Conservation (phyloP, 257 asterid species). For the Capsicum pubescens region DNA sequence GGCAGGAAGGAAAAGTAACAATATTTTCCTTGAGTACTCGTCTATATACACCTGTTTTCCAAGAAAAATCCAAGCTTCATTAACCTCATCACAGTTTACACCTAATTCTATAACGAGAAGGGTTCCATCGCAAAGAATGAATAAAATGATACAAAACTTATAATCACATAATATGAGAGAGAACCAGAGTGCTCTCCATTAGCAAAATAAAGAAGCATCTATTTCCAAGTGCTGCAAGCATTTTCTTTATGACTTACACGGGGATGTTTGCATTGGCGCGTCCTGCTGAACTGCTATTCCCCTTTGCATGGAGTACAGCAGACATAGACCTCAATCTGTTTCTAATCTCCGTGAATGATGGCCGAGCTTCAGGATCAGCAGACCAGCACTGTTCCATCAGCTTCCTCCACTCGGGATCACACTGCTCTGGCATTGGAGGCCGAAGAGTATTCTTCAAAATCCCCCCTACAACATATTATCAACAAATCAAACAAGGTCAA, state of each 20-base stretch:
- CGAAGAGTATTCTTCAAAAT: constrained; percentile 73
- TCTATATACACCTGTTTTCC: constrained; percentile 20
- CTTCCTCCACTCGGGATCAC: constrained; percentile 70
- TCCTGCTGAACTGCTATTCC: constrained; percentile 30
- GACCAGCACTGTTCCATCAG: constrained; percentile 84
- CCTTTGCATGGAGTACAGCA: constrained; percentile 46
- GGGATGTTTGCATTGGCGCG: constrained; percentile 42
- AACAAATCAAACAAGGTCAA: constrained; percentile 16
- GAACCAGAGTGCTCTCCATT: neutral
- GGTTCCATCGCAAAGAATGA: constrained; percentile 12
- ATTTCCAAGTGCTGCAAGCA: neutral
- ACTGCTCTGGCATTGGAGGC: constrained; percentile 64
- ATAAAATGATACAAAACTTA: constrained; percentile 23
- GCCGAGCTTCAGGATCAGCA: constrained; percentile 58
- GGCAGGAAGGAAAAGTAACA: neutral
- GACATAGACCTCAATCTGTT: constrained; percentile 60
- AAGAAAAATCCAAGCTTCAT: neutral
- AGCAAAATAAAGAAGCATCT: neutral
- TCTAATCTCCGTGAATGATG: constrained; percentile 76
- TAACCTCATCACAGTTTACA: constrained; percentile 12
- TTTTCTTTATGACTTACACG: constrained; percentile 35
- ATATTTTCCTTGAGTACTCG: neutral
- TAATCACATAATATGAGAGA: constrained; percentile 19
- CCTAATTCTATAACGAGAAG: constrained; percentile 4
- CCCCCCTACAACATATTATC: constrained; percentile 57